These are phyloP conservation scores for Tetradesmus lagerheimii DNA, from an alignment of 139 green algal species.

Conservation along the genomic window DNA sequence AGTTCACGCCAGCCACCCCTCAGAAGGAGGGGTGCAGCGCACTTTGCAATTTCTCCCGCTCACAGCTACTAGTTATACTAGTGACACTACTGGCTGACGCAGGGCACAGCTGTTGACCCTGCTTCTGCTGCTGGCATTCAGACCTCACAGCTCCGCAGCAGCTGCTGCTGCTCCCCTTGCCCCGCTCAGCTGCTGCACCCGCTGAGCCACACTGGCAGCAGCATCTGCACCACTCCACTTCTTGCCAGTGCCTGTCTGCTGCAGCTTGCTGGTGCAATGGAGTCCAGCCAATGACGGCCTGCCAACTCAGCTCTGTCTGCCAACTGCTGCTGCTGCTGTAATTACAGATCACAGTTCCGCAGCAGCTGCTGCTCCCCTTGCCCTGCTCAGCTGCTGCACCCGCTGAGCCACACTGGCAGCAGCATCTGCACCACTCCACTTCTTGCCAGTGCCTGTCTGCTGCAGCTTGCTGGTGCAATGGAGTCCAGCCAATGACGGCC, in stretches of 20 bases:
- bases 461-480: not conserved
- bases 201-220: not conserved
- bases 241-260: not conserved
- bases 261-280: not conserved
- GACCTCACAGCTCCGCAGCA: not conserved
- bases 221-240: not conserved
- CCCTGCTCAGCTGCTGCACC: not conserved
- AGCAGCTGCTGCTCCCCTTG: not conserved
- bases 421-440: not conserved
- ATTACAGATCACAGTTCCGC: not conserved
- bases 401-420: not conserved
- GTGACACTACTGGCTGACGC: too few species aligned
- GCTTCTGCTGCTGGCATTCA: not conserved
- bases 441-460: not conserved
- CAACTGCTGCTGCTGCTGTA: not conserved
- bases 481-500: constrained; percentile 32
- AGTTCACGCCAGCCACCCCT: not conserved
- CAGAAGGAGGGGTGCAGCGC: not conserved
- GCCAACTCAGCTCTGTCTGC: not conserved
- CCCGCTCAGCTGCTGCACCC: not conserved
- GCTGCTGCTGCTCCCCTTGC: not conserved
- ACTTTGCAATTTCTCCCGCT: not conserved
- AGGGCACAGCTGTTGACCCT: not conserved
- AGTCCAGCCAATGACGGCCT: constrained; percentile 30
- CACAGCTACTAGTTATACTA: not conserved